A percentile compares a stretch with the other conserved stretches of the same genome.
phyloP scores from a whole-genome alignment of 768 basidiomycete genomes.

The Boletus reticulatus region DNA sequence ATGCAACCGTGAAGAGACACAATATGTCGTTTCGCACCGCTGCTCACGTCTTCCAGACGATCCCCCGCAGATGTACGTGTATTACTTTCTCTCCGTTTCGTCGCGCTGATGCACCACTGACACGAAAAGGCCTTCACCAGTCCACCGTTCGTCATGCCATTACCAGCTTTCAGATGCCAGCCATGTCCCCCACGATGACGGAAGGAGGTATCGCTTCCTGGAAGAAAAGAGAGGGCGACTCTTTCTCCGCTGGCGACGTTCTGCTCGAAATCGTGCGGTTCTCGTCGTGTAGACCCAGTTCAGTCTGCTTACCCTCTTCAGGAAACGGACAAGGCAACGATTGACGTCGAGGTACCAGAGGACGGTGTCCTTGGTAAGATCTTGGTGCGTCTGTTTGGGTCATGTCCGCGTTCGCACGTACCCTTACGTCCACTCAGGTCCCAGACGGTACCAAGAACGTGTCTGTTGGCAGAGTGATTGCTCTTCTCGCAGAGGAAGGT shows the following conservation, averaged over 20 bases:
- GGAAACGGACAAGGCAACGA: constrained; percentile 96
- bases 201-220: constrained; percentile 90
- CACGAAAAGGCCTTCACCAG: constrained; percentile 43
- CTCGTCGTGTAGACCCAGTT: not conserved
- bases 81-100: not conserved
- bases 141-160: constrained; percentile 54
- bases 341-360: constrained; percentile 98
- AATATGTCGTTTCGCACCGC: constrained; percentile 16
- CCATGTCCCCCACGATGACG: constrained; percentile 97
- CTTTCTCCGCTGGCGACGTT: constrained; percentile 79
- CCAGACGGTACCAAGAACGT: constrained; percentile 82
- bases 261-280: constrained; percentile 81
- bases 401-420: not conserved
- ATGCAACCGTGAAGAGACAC: not conserved
- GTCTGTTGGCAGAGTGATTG: constrained; percentile 85
- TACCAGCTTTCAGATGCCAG: constrained; percentile 85
- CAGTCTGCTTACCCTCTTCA: constrained; percentile 30
- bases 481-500: constrained; percentile 91
- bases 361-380: constrained; percentile 95
- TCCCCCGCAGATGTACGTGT: constrained; percentile 26
- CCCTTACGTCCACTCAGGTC: constrained; percentile 39
- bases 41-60: constrained; percentile 10
- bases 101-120: constrained; percentile 3
- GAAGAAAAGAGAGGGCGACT: constrained; percentile 86
- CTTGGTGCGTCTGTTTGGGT: constrained; percentile 51